These are phyloP conservation scores for Penicillium aurantiogriseum DNA, from an alignment of 2,329 filamentous ascomycete species.

Conservation along the genomic window DNA sequence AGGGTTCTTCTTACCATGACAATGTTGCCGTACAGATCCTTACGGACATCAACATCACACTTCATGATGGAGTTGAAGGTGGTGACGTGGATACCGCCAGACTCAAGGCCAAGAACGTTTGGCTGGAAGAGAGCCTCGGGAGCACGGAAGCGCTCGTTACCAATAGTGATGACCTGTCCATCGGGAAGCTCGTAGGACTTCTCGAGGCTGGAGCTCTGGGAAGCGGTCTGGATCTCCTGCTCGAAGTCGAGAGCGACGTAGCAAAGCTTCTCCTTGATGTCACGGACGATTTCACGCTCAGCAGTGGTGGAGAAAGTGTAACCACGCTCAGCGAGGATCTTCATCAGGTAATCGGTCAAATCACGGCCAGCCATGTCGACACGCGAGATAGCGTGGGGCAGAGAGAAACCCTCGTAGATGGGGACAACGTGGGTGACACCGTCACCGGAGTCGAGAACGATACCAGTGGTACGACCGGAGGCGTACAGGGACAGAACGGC, in stretches of 20 bases:
- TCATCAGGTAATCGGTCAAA: slow-evolving; percentile 99
- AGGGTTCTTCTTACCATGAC: slow-evolving; percentile 78
- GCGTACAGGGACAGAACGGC: slow-evolving; percentile 98
- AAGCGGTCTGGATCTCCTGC: slow-evolving; percentile 99
- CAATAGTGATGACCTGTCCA: slow-evolving; percentile 99
- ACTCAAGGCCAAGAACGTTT: slow-evolving; percentile 95
- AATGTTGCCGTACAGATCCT: slow-evolving; percentile 99
- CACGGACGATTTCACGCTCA: slow-evolving; percentile 99
- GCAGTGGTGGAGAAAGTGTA: slow-evolving; percentile 99
- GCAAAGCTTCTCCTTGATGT: slow-evolving; percentile 99
- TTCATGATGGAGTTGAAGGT: slow-evolving; percentile 99
- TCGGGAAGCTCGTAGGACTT: slow-evolving; percentile 99
- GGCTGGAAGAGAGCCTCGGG: slow-evolving; percentile 99
- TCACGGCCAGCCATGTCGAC: slow-evolving; percentile 99
- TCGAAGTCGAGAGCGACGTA: slow-evolving; percentile 99
- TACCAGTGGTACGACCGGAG: slow-evolving; percentile 99
- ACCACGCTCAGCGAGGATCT: slow-evolving; percentile 98
- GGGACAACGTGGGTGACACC: slow-evolving; percentile 99
- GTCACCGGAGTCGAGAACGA: slow-evolving; percentile 99
- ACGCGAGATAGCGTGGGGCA: slow-evolving; percentile 99
- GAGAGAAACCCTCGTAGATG: slow-evolving; percentile 99
- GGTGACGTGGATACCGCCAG: slow-evolving; percentile 97
- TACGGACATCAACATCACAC: slow-evolving; percentile 99
- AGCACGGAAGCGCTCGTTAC: slow-evolving; percentile 99
- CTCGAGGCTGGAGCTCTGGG: slow-evolving; percentile 97